Base-by-base conservation (phyloP, 2,329 filamentous ascomycete genomes). In the Calycina herbarum region DNA sequence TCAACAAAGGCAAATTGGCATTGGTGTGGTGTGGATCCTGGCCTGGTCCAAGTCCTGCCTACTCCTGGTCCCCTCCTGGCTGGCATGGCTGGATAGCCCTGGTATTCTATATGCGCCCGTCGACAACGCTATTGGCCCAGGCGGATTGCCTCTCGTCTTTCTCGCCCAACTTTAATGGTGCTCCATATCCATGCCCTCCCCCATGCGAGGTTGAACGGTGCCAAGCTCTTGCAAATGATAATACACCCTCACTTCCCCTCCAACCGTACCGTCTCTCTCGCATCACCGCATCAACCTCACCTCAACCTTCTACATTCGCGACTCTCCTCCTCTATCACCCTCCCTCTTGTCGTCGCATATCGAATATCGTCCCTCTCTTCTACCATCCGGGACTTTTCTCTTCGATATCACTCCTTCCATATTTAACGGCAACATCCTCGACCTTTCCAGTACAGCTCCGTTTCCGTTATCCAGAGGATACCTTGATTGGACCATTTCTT, bases 341-440 rank as follows among this genome's bases (percentile, higher is more conserved):
- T 66, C 66, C 72, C 66, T 48, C 35, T 31, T 51, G 17, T 45
- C 64, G 56, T 70, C 69, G 61, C 66, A 63, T 60, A 45, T 68
- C 66, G 20, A 38, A 67, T 54, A 56, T 61, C n/a, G 63, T 60
- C 56, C 42, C 62, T 63, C 51, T 60, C 65, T 57, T 63, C 31
- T 66, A 64, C 45, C 65, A 29, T 57, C 64, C 24, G 33, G 57
- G 64, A 67, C 66, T 11, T 63, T 64, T 48, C 63, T 64, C 57
- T 64, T 66, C 62, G 40, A 29, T 31, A 57, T 31, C 51, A 56
- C 58, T 64, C 48, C 59, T 62, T 62, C 63, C 17, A 27, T 7
- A 40, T 20, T 13, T 11, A 33, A 59, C 38, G 45, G 51, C 64
- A 29, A 42, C 60, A 35, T 42, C 58, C 48, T 60, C 59, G 31